A percentile compares a stretch with the other conserved stretches of the same genome.
phyloP scores from a whole-genome alignment of 345 rosid species.

The Corchorus capsularis region DNA sequence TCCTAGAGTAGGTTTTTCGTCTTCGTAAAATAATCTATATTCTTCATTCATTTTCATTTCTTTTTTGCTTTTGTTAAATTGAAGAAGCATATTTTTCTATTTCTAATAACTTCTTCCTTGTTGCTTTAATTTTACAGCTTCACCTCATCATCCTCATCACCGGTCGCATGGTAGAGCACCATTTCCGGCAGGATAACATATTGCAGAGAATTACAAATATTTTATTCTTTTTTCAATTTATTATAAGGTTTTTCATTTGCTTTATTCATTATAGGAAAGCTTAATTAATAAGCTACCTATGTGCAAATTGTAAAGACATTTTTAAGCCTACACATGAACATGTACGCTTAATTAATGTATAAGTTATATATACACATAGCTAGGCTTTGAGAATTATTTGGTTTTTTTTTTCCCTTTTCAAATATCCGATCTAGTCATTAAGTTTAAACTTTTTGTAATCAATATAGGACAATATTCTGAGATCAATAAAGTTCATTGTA shows the following conservation, averaged over 20 bases:
- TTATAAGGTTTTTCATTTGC: slow-evolving; percentile 19
- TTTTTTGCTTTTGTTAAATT: neutral
- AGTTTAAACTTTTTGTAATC: neutral
- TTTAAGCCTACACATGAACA: neutral
- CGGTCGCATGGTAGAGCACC: slow-evolving; percentile 40
- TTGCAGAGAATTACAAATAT: neutral
- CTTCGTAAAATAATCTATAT: neutral
- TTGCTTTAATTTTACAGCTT: slow-evolving; percentile 35
- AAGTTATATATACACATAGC: neutral
- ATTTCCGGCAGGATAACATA: neutral
- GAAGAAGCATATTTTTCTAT: neutral
- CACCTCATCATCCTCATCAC: slow-evolving; percentile 38
- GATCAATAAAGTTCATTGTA: neutral
- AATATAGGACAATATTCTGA: neutral
- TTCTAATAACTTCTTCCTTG: neutral
- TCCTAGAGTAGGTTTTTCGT: slow-evolving; percentile 48
- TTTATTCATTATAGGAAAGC: slow-evolving; percentile 22
- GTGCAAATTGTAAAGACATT: slow-evolving; percentile 15
- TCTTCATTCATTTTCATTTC: slow-evolving; percentile 10
- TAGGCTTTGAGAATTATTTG: neutral
- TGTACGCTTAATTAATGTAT: too few species aligned
- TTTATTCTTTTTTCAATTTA: slow-evolving; percentile 15
- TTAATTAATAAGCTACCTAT: slow-evolving; percentile 14
- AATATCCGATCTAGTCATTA: neutral
- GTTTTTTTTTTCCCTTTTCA: neutral